Conservation (phyloP, 2,329 filamentous ascomycete genomes). For the Neofusicoccum sp. region DNA sequence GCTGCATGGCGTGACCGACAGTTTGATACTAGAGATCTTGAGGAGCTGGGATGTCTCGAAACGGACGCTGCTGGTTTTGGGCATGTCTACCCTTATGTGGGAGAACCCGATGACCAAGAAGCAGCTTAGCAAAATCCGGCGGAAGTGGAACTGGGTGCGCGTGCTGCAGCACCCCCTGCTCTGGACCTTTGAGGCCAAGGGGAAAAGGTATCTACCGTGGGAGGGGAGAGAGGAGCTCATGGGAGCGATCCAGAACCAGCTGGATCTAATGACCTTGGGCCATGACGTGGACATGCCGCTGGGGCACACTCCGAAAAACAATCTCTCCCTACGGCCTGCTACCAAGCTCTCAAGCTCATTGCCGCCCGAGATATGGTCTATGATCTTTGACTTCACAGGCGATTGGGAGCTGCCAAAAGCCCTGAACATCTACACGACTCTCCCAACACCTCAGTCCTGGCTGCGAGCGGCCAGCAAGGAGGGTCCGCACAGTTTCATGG, state of each 20-base stretch:
- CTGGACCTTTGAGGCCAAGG: conserved; percentile 69
- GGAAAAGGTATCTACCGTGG: conserved; percentile 56
- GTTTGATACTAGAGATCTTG: conserved; percentile 76
- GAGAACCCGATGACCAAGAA: conserved; percentile 86
- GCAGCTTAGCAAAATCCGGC: conserved; percentile 79
- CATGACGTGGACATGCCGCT: conserved; percentile 63
- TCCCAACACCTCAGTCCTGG: conserved; percentile 76
- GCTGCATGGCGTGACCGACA: conserved; percentile 82
- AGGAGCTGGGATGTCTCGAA: conserved; percentile 87
- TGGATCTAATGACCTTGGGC: conserved; percentile 73
- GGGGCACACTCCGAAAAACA: conserved; percentile 34
- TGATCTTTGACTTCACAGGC: conserved; percentile 78
- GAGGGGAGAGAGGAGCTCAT: conserved; percentile 68
- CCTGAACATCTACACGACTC: conserved; percentile 76
- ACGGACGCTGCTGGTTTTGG: conserved; percentile 80
- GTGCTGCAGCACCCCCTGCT: conserved; percentile 74
- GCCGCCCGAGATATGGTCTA: conserved; percentile 86
- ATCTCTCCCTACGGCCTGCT: background rate
- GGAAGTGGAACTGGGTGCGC: conserved; percentile 85
- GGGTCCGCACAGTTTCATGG: conserved; percentile 70
- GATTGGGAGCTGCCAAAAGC: conserved; percentile 91
- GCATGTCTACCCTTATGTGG: conserved; percentile 90
- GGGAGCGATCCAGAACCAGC: conserved; percentile 74
- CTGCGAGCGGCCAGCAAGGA: conserved; percentile 63
- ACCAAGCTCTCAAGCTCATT: conserved; percentile 46